Base-by-base conservation (phyloP, 805 yeast species). In the Candida chilensis region DNA sequence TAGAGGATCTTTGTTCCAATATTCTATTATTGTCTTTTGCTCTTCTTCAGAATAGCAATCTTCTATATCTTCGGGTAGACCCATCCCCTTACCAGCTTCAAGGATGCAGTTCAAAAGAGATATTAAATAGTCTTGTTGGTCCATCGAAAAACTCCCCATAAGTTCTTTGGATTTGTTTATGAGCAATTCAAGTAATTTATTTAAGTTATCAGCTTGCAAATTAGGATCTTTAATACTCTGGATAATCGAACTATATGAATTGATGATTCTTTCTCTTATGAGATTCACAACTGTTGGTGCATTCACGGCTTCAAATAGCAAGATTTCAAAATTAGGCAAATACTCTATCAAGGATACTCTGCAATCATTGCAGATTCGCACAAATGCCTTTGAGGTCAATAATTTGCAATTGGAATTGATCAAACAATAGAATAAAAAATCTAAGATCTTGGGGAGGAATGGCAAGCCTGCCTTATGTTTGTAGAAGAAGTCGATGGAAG, bases 11-110 rank as follows among this genome's bases (percentile, higher is more conserved):
- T 43, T 35, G 0, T 34, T 26, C 81, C 84, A 75, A 41, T 59
- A 73, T 14, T 43, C 41, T 28, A 46, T 39, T 13, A 35, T 35
- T 4, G 31, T 24, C 16, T 50, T 52, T 15, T 46, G 36, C 29
- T 65, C 63, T 11, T 52, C 57, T 5, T 38, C 42, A 16, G 56
- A 55, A 25, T 51, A 55, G 15, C 52, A 51, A 8, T 61, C 67
- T 25, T 59, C 65, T 2, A 59, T 54, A 16, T 77, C 85, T 24
- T 64, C 74, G 0, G 84, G 78, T 2, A 69, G 50, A 29, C 72
- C 71, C 44, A 80, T 50, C 0, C 87, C 85, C 33, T 76, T 78
- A 0, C 86, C 92, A 3, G 85, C 57, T 31, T 79, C 83, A n/a
- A 66, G 64, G 0, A 86, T 49, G 44, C 86, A 81, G 10, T 70